Conservation (phyloP, 306 rosid genomes). For the Boehmeria nivea region DNA sequence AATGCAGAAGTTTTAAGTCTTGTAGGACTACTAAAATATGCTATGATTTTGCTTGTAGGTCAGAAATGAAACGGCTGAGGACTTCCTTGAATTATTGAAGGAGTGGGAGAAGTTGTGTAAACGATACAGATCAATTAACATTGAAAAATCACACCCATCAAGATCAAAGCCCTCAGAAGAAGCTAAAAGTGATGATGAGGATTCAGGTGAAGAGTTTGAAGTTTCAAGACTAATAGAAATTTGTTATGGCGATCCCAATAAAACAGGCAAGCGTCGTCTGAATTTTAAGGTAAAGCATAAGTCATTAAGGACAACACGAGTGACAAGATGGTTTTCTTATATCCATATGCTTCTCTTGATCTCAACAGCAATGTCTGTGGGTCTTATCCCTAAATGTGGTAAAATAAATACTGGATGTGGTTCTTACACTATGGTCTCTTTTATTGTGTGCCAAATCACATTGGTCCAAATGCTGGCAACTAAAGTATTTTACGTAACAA, state of each 20-base stretch:
- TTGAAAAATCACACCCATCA: constrained; percentile 22
- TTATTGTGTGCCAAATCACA: too few species aligned
- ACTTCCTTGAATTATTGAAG: constrained; percentile 67
- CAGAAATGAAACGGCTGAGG: constrained; percentile 82
- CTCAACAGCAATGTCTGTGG: neutral
- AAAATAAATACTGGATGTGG: constrained; percentile 1
- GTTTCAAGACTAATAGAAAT: constrained; percentile 66
- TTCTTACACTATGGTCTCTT: neutral
- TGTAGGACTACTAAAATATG: constrained; percentile 5
- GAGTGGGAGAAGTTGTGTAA: constrained; percentile 85
- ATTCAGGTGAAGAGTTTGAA: constrained; percentile 40
- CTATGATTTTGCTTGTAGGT: constrained; percentile 43
- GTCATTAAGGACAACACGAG: neutral
- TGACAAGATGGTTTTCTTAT: neutral
- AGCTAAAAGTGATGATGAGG: constrained; percentile 26
- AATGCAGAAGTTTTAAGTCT: neutral
- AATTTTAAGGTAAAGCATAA: constrained; percentile 65
- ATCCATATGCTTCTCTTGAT: neutral
- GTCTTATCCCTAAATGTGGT: too few species aligned
- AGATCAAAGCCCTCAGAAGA: constrained; percentile 26
- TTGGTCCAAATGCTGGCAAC: too few species aligned
- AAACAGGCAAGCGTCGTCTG: constrained; percentile 49
- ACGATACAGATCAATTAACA: constrained; percentile 33
- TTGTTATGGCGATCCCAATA: constrained; percentile 75
- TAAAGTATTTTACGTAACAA: too few species aligned